Evolutionary conservation across 2,329 filamentous ascomycete species (phyloP).

Genomic region (Fusarium buharicum): DNA sequence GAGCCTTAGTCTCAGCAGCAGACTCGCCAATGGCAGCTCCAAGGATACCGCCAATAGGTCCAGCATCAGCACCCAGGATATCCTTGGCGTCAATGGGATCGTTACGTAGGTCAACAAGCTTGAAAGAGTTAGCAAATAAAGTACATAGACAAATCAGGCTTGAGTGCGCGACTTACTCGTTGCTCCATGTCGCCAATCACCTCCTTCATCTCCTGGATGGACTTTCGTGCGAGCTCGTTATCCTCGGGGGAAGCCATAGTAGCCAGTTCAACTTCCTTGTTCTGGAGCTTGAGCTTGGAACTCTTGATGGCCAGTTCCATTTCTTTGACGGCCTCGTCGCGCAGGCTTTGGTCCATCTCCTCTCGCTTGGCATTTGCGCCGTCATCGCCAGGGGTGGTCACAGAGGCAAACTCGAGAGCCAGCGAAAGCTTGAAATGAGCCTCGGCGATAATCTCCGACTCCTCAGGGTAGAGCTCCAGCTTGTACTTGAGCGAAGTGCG

Average conservation of each 20-base stretch:
- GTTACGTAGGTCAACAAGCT: constrained; percentile 75
- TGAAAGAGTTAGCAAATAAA: constrained; percentile 3
- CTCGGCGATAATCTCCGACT: constrained; percentile 89
- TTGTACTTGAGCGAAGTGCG: constrained; percentile 82
- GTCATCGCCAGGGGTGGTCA: constrained; percentile 68
- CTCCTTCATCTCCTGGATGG: constrained; percentile 79
- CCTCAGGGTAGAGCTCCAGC: constrained; percentile 78
- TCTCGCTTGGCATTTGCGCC: constrained; percentile 59
- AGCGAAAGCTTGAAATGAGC: constrained; percentile 97
- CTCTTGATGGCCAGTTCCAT: constrained; percentile 79
- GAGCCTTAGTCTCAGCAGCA: constrained; percentile 68
- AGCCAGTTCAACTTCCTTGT: constrained; percentile 73
- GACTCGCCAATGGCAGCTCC: constrained; percentile 72
- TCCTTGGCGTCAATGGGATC: constrained; percentile 61
- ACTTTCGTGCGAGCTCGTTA: constrained; percentile 69
- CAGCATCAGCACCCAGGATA: constrained; percentile 53
- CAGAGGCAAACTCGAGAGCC: constrained; percentile 91
- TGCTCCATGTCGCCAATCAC: constrained; percentile 83
- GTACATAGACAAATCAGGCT: neutral
- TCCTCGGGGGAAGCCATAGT: constrained; percentile 73
- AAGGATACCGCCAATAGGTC: constrained; percentile 68
- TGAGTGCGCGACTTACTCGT: constrained; percentile 62
- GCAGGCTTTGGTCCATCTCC: constrained; percentile 73
- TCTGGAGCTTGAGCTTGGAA: constrained; percentile 75
- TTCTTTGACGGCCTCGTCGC: constrained; percentile 76